Percentiles rank a stretch among this genome's conserved stretches.
Conservation (phyloP, 305 asterid genomes). For the Solanum hybrid region DNA sequence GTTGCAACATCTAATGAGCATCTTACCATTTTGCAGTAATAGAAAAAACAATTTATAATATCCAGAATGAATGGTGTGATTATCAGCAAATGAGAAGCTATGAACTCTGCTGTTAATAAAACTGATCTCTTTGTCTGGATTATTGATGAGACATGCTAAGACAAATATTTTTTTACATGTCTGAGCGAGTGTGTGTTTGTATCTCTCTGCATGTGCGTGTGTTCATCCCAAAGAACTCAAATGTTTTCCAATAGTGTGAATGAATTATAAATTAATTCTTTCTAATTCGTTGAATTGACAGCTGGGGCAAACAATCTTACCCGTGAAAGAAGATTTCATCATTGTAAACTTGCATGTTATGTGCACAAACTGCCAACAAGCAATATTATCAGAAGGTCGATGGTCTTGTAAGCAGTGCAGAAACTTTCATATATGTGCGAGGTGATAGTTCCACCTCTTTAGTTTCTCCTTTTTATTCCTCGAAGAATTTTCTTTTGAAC, state of each 20-base stretch:
- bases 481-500: neutral
- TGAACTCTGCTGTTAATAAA: neutral
- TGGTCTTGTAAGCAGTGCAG: constrained; percentile 60
- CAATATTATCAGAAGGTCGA: constrained; percentile 37
- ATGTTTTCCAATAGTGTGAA: neutral
- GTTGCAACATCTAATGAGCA: neutral
- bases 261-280: neutral
- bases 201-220: neutral
- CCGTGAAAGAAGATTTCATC: constrained; percentile 49
- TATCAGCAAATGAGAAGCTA: neutral
- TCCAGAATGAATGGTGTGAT: neutral
- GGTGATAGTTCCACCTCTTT: constrained; percentile 22
- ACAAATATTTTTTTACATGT: neutral
- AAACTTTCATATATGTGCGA: constrained; percentile 39
- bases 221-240: neutral
- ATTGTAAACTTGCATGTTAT: constrained; percentile 46
- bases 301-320: constrained; percentile 44
- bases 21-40: neutral
- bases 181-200: neutral
- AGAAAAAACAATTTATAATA: neutral
- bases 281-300: constrained; percentile 20
- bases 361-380: constrained; percentile 49
- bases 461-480: neutral
- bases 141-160: neutral
- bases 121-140: neutral